Evolutionary conservation across 768 basidiomycete species (phyloP).

Genomic region (Gyrodon lividus): DNA sequence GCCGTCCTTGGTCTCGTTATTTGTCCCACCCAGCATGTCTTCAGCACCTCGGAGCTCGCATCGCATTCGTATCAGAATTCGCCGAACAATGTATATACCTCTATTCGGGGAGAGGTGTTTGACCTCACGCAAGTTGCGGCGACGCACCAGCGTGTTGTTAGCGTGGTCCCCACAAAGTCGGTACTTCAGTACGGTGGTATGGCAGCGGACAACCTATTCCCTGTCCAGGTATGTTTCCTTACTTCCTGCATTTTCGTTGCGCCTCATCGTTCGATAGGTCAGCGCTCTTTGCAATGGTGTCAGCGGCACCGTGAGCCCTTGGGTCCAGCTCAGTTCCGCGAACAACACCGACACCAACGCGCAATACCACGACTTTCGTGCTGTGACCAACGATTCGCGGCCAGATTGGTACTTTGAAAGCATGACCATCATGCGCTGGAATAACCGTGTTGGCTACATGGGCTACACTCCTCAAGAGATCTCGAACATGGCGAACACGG

Average conservation of each 20-base stretch:
- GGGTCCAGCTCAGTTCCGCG: constrained; percentile 69
- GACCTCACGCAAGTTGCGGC: constrained; percentile 70
- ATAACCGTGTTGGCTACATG: constrained; percentile 82
- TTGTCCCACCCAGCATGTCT: constrained; percentile 94
- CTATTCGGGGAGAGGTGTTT: constrained; percentile 94
- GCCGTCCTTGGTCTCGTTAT: constrained; percentile 84
- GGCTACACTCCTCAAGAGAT: constrained; percentile 81
- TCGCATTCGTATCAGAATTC: constrained; percentile 61
- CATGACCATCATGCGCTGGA: constrained; percentile 93
- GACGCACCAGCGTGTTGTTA: constrained; percentile 65
- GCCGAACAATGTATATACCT: constrained; percentile 75
- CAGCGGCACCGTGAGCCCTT: constrained; percentile 78
- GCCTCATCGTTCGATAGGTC: constrained; percentile 49
- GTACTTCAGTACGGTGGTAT: constrained; percentile 84
- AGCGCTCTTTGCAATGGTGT: constrained; percentile 90
- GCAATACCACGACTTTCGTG: constrained; percentile 95
- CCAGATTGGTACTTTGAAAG: constrained; percentile 98
- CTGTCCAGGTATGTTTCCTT: constrained; percentile 70
- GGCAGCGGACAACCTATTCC: constrained; percentile 77
- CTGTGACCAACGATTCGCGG: constrained; percentile 80
- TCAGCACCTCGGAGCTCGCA: constrained; percentile 71
- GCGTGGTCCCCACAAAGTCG: constrained; percentile 70
- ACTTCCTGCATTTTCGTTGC: not conserved
- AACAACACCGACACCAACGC: constrained; percentile 78
- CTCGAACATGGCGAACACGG: constrained; percentile 60